phyloP scores from a whole-genome alignment of 225 moss, liverwort and hornwort genomes.

The Sphagnum contortum region DNA sequence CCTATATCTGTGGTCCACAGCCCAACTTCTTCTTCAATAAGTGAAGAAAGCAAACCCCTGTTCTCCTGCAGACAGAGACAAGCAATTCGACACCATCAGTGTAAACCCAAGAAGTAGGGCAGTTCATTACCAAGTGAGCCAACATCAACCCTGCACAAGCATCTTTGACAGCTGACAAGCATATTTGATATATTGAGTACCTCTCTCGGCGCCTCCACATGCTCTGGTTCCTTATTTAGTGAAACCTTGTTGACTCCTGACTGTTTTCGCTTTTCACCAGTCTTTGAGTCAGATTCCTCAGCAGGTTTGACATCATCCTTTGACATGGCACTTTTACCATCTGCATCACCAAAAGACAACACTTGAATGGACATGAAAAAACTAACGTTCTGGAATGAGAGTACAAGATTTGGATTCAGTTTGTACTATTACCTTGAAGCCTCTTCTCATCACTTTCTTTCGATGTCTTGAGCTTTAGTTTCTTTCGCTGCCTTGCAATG shows the following conservation, averaged over 20 bases:
- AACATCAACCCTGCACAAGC: not conserved
- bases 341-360: too few relatives aligned
- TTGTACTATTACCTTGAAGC: constrained; percentile 15
- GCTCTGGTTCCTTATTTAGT: too few relatives aligned
- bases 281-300: too few relatives aligned
- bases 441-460: constrained; percentile 6
- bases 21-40: constrained; percentile 93
- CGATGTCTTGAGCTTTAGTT: constrained; percentile 22
- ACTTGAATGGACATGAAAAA: too few relatives aligned
- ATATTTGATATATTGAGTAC: too few relatives aligned
- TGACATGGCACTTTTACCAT: too few relatives aligned
- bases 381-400: not conserved
- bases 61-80: constrained; percentile 24
- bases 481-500: constrained; percentile 39
- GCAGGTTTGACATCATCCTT: too few relatives aligned
- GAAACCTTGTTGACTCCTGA: too few relatives aligned
- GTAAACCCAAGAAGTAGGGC: not conserved
- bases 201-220: too few relatives aligned
- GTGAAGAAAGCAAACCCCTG: constrained; percentile 58
- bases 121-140: not conserved
- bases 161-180: too few relatives aligned
- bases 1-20: constrained; percentile 93
- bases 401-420: not conserved
- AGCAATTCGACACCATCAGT: constrained; percentile 6
- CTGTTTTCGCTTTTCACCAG: too few relatives aligned